phyloP scores from a whole-genome alignment of 116 monocot genomes.

The Dioscorea cayenensis region DNA sequence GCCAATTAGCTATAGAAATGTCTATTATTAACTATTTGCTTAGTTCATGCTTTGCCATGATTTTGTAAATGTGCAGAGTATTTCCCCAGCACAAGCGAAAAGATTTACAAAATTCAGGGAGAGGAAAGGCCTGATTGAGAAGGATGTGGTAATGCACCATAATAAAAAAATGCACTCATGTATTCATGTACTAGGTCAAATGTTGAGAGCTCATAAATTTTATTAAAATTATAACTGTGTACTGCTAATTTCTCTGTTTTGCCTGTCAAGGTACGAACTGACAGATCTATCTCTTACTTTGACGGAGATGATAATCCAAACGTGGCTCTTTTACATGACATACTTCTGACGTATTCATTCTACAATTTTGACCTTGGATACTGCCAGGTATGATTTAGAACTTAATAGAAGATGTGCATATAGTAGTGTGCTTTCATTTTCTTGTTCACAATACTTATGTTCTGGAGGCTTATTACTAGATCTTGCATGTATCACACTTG shows the following conservation, averaged over 20 bases:
- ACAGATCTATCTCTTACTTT: conserved; percentile 75
- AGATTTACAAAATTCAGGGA: conserved; percentile 95
- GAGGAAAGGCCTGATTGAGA: conserved; percentile 89
- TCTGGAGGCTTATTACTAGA: too few relatives aligned
- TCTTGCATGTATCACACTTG: too few relatives aligned
- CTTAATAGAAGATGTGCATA: neutral
- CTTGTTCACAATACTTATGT: too few relatives aligned
- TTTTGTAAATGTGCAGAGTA: conserved; percentile 46
- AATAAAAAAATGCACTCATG: neutral
- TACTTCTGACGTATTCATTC: conserved; percentile 93
- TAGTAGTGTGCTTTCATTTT: too few relatives aligned
- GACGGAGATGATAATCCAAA: conserved; percentile 97
- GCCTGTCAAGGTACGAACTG: conserved; percentile 80
- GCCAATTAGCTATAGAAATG: neutral
- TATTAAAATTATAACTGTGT: neutral
- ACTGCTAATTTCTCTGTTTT: conserved; percentile 14
- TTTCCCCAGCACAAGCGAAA: conserved; percentile 76
- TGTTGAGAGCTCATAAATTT: neutral
- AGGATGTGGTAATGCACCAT: conserved; percentile 75
- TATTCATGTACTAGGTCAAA: neutral
- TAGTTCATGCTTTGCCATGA: neutral
- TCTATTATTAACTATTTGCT: too few relatives aligned
- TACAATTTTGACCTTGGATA: conserved; percentile 99
- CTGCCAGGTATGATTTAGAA: conserved; percentile 59
- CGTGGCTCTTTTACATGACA: conserved; percentile 67